Evolutionary conservation across 495 filamentous ascomycete species (phyloP), one percentile per base, ranked within the genome.

Genomic region (Saxophila tyrrhenica): DNA sequence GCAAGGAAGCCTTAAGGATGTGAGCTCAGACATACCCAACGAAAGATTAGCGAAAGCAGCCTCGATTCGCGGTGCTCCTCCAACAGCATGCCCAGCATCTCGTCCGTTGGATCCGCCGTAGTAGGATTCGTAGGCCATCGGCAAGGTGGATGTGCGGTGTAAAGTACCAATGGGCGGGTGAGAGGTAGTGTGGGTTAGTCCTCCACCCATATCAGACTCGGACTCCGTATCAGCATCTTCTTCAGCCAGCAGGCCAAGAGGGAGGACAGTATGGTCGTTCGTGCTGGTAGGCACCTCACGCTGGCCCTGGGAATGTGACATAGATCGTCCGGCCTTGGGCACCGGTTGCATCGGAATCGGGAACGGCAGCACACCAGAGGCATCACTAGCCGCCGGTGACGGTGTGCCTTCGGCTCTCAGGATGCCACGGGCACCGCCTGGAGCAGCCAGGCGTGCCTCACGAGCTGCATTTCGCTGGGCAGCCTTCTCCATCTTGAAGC

Each of bases 291-390:
- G 24, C 5, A 49, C n/a, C 25, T 62, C 59, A 10, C 59, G 50
- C 65, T 98, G 92, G 22, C 92, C 92, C 24, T 95, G 90, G 1
- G 91, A 96, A 66, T 96, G 97, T 3, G 92, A 98, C 70, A 94
- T 87, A 15, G 92, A 98, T 25, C 92, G 85, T 63, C 94, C 94
- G 1, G 86, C 91, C 64, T 95, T 92, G 10, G 85, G 86, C 0
- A 89, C 92, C 2, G 90, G 90, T 56, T 95, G 87, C 15, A 96
- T 73, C 2, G 90, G 90, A 55, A 95, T 95, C 5, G 86, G 78
- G 56, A 96, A 94, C 15, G 89, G 89, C 54, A 95, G 87, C 10
- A 50, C 25, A 16, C 70, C 63, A 3, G 75, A 69, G 8, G 80
- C 74, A 41, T 74, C 69, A 41, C 72, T 72, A 2, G 76, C 76